Evolutionary conservation across 176 grass and related monocot genomes (phyloP), one percentile per base, ranked within the genome.

Genomic region (Oryza coarctata): DNA sequence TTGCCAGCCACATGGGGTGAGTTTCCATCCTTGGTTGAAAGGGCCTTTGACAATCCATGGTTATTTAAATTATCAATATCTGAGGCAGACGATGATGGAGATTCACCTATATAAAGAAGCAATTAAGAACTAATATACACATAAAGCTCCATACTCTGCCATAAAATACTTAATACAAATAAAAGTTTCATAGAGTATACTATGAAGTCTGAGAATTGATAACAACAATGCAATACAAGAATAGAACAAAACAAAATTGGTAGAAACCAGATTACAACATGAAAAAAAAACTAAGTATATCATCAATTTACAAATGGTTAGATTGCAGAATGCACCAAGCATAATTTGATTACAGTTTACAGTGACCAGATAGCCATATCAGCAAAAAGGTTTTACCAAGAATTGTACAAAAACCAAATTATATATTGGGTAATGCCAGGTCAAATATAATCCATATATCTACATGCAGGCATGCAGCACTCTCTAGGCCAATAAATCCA

Each of bases 51-150:
- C 49, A 86, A 79, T 55, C 79, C 75, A 65, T 77, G 71, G 71
- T 69, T 87, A 82, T 86, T 89, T 40, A 87, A 68, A 55, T 84
- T 87, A 84, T 92, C 87, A 74, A 87, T 70, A 84, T 92, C 87
- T 77, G 71, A 84, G 9, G 87, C 76, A 73, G 80, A 87, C 50
- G 84, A 89, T 33, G 90, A 89, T 78, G 87, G 66, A 44, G 87
- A 87, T 68, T 89, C 87, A 81, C 87, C 76, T 87, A 74, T 70
- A 77, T 47, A 71, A 77, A 39, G 7, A 32, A 79, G 74, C 25
- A 79, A 78, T 77, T 85, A 68, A 74, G 40, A 73, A 27, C 27
- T 69, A 58, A 73, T 79, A 12, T 58, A 73, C 13, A 28, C 63
- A 82, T 28, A 75, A 68, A 71, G 20, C 23, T 66, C 12, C 71